Percentiles rank a stretch among this genome's conserved stretches.
Evolutionary conservation across 1,284 basidiomycete species (phyloP).

Genomic region (Papiliotrema terrestris): DNA sequence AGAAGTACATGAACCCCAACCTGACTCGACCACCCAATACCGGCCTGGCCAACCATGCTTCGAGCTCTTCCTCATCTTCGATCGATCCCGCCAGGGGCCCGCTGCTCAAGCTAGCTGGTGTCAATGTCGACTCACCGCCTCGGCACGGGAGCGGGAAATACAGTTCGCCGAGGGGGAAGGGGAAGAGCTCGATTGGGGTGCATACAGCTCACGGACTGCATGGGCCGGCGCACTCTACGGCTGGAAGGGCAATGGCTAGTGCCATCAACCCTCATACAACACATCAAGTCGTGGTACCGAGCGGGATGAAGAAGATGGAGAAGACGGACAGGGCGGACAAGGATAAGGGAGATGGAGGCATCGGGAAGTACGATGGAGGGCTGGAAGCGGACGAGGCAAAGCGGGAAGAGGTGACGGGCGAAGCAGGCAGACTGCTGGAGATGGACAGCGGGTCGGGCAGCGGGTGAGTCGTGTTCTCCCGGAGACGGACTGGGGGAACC

Average conservation of each 20-base stretch:
- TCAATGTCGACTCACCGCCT: slow-evolving; percentile 26
- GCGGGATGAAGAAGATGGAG: background rate
- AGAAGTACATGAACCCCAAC: slow-evolving; percentile 49
- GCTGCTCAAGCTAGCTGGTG: slow-evolving; percentile 41
- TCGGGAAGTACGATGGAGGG: slow-evolving; percentile 81
- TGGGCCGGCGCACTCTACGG: slow-evolving; percentile 45
- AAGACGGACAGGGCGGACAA: slow-evolving; percentile 1
- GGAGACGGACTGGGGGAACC: background rate
- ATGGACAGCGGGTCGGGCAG: slow-evolving; percentile 65
- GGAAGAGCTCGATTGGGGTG: slow-evolving; percentile 17
- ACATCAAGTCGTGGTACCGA: background rate
- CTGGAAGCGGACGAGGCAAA: slow-evolving; percentile 69
- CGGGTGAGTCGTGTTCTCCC: slow-evolving; percentile 51
- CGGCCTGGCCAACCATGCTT: slow-evolving; percentile 24
- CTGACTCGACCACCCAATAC: slow-evolving; percentile 41
- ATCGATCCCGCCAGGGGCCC: slow-evolving; percentile 32
- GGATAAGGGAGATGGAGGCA: slow-evolving; percentile 53
- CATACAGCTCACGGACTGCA: slow-evolving; percentile 47
- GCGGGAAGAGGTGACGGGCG: slow-evolving; percentile 57
- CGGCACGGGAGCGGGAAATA: slow-evolving; percentile 3
- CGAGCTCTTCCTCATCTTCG: slow-evolving; percentile 1
- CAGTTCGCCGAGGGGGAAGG: slow-evolving; percentile 17
- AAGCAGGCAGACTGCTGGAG: slow-evolving; percentile 69
- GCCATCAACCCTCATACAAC: slow-evolving; percentile 18
- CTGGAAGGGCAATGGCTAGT: slow-evolving; percentile 28